These are phyloP conservation scores for Diaporthe nobilis DNA, from an alignment of 2,329 filamentous ascomycete genomes.

Conservation along the genomic window DNA sequence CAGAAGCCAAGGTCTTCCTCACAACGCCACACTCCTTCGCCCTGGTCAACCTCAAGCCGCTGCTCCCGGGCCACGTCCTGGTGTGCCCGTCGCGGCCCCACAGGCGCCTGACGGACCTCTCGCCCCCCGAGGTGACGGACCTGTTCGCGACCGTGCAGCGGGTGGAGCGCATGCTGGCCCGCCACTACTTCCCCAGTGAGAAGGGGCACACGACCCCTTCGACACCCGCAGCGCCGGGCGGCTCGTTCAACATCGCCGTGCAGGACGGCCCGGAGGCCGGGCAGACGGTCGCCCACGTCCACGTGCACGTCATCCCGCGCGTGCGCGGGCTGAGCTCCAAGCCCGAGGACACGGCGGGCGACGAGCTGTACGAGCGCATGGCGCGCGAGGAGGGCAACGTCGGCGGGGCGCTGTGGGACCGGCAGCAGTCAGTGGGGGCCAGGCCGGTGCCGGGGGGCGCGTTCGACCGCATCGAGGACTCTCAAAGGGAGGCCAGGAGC, in stretches of 20 bases:
- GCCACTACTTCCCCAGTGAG: slow-evolving; percentile 62
- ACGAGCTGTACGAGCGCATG: slow-evolving; percentile 86
- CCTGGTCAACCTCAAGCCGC: slow-evolving; percentile 94
- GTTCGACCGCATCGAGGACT: slow-evolving; percentile 81
- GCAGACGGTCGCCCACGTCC: slow-evolving; percentile 94
- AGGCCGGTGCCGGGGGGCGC: slow-evolving; percentile 66
- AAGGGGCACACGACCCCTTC: too few relatives aligned
- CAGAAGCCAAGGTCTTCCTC: slow-evolving; percentile 81
- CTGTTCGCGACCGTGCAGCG: slow-evolving; percentile 90
- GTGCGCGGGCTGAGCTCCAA: slow-evolving; percentile 67
- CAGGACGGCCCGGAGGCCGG: slow-evolving; percentile 93
- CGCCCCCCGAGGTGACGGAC: slow-evolving; percentile 79
- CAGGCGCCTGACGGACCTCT: slow-evolving; percentile 82
- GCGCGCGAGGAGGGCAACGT: slow-evolving; percentile 90
- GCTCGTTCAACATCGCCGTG: slow-evolving; percentile 93
- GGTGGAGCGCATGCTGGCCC: slow-evolving; percentile 81
- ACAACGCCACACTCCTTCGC: slow-evolving; percentile 84
- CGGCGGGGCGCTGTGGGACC: slow-evolving; percentile 76
- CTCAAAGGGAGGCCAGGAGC: slow-evolving; percentile 75
- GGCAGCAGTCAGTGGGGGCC: slow-evolving; percentile 38
- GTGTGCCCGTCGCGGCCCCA: slow-evolving; percentile 82
- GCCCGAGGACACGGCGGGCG: slow-evolving; percentile 59
- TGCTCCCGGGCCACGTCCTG: slow-evolving; percentile 93
- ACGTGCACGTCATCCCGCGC: slow-evolving; percentile 91
- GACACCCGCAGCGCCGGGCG: slow-evolving; percentile 45